phyloP scores from a whole-genome alignment of 345 rosid genomes.

The Lepidium aucheri region DNA sequence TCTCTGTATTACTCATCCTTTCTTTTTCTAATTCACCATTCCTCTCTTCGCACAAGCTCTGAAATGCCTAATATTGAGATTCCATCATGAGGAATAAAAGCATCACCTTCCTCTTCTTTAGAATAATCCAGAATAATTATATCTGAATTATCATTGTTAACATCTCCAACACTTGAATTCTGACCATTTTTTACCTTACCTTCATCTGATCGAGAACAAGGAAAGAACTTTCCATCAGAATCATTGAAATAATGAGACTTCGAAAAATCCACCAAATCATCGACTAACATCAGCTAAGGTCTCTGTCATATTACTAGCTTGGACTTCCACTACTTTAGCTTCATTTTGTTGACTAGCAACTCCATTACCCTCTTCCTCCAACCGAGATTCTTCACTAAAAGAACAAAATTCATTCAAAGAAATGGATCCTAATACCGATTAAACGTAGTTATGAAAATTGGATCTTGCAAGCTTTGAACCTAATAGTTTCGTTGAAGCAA shows the following conservation, averaged over 20 bases:
- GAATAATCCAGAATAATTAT: constrained; percentile 3
- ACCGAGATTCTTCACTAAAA: constrained; percentile 15
- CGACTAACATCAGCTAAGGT: constrained; percentile 4
- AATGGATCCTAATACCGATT: too few relatives aligned
- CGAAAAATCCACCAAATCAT: constrained; percentile 18
- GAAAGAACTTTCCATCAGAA: constrained; percentile 19
- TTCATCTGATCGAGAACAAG: constrained; percentile 14
- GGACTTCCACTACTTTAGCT: constrained; percentile 20
- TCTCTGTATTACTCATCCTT: constrained; percentile 46
- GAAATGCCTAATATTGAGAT: constrained; percentile 54
- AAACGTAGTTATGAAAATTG: too few relatives aligned
- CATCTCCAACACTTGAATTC: constrained; percentile 13
- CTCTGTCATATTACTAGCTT: constrained; percentile 11
- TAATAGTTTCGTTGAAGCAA: too few relatives aligned
- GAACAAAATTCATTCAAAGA: constrained; percentile 32
- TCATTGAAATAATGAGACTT: constrained; percentile 15
- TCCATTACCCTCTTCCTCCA: not conserved
- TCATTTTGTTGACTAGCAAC: constrained; percentile 19
- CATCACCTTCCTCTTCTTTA: constrained; percentile 28
- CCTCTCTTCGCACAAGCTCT: constrained; percentile 81
- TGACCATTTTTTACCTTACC: constrained; percentile 23
- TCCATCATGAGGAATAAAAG: constrained; percentile 29
- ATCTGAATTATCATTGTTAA: constrained; percentile 27
- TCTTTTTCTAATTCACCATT: constrained; percentile 61
- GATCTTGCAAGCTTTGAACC: too few relatives aligned